Percentiles rank a stretch among this genome's conserved stretches.
Conservation (phyloP, 1,139 yeast species). For the Pneumocystis murina region DNA sequence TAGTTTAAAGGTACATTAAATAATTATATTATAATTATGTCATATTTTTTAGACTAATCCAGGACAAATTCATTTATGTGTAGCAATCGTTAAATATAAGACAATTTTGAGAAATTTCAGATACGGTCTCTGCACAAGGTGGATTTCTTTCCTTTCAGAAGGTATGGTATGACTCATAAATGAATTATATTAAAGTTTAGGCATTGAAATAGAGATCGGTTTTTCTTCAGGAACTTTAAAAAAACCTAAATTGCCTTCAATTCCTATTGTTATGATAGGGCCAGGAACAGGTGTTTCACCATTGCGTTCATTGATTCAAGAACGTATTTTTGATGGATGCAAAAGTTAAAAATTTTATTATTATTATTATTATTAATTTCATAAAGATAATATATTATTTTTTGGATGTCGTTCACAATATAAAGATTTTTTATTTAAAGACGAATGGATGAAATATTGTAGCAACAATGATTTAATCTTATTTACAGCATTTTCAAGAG, state of each 20-base stretch:
- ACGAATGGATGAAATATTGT: conserved; percentile 34
- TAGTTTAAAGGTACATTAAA: not conserved
- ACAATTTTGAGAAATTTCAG: conserved; percentile 66
- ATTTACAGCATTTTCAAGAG: conserved; percentile 51
- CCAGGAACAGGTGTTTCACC: conserved; percentile 99
- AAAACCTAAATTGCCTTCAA: conserved; percentile 10
- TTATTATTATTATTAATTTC: not conserved
- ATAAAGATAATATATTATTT: conserved; percentile 31
- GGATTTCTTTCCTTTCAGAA: conserved; percentile 40
- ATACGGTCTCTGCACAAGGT: conserved; percentile 70
- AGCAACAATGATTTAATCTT: conserved; percentile 28
- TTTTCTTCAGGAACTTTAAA: conserved; percentile 31
- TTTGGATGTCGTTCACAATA: conserved; percentile 58
- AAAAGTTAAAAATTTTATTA: not conserved
- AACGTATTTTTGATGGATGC: conserved; percentile 19
- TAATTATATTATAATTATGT: not conserved
- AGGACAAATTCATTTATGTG: conserved; percentile 42
- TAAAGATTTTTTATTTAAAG: conserved; percentile 54
- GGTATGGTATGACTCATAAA: not conserved
- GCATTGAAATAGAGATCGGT: conserved; percentile 34
- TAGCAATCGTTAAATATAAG: conserved; percentile 75
- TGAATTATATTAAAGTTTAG: not conserved
- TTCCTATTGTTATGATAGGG: conserved; percentile 47
- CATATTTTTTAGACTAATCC: not conserved
- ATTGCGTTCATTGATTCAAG: conserved; percentile 83